Base-by-base conservation (phyloP, 768 basidiomycete species). In the Lactarius vividus region DNA sequence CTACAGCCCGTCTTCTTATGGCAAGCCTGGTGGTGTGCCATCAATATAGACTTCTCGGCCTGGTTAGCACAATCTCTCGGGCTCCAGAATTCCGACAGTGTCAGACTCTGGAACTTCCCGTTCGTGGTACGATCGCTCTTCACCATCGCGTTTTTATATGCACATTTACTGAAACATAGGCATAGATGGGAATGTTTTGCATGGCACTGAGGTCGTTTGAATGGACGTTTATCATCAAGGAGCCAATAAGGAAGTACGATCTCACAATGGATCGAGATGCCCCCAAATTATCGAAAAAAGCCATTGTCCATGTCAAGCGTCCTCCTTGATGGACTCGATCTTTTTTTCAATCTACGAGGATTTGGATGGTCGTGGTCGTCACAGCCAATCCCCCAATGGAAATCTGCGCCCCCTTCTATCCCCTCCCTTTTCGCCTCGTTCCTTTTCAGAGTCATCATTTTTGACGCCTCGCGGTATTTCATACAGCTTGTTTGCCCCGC, bases 311-410 rank as follows among this genome's bases (percentile, higher is more conserved):
- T 35, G 16, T n/a, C 26, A 20, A n/a, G 58, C 26, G 26, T 65
- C 18, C 39, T 69, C 35, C 15, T 55, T 26, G 68, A 69, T 28
- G 68, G 64, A 9, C 7, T 40, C 33, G 64, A 65, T 9, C 44
- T 69, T 3, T 42, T 52, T 23, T 62, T 35, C 29, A 69, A 62
- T 31, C 49, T 57, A 18, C 64, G 68, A 40, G 40, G 40, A 18
- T 4, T 40, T 18, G 40, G 40, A 8, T 40, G 40, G 40, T 40
- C 40, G 40, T 69, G 68, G 68, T 57, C 68, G 7, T 55, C 35
- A 35, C 26, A 61, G 20, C 18, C 64, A 20, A 35, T 61, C 52
- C 37, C 44, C 46, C 26, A 26, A 9, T n/a, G 28, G 23, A 31
- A 10, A 2, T 18, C 33, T 7, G 33, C 31, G 13, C 28, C 33